Evolutionary conservation across 306 rosid species (phyloP), one percentile per base, ranked within the genome.

Genomic region (Rosa persica): DNA sequence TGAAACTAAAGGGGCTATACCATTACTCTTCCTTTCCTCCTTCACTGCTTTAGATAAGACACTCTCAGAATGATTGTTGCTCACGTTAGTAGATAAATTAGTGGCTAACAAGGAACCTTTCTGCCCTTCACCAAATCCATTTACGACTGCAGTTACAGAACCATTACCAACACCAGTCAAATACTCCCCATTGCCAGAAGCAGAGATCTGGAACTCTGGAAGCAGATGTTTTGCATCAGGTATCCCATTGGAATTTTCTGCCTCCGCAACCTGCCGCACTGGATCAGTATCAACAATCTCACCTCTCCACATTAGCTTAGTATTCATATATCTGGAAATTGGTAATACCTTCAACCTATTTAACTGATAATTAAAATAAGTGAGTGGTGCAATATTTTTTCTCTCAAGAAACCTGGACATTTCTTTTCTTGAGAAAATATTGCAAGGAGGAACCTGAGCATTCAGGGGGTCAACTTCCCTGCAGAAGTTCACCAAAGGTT

Each of bases 391-490:
- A 57, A 88, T 72, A 83, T 74, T 84, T 78, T 87, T 89, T 61
- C 83, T 90, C 78, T 74, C 84, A n/a, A 85, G 80, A 84, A 85
- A 95, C 73, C 77, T 76, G 78, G 96, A 87, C 94, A 93, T 91
- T 75, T 89, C 90, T 69, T 83, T 90, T 81, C 83, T 95, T 68
- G 97, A 93, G 80, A 95, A 89, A 64, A 86, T 67, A 81, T 91
- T 87, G 79, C 83, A 70, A 65, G 97, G 91, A 86, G 97, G 99
- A 84, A 91, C 77, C 86, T 93, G 98, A 72, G 96, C 89, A 72
- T 81, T 88, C 70, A 93, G 73, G 72, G 99, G 99, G 77, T 84
- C 88, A 78, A 86, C 82, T 85, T 80, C 81, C 72, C 78, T 15
- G 77, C 73, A 76, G 74, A 85, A 80, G 80, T 70, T 79, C 54